Conservation (phyloP, 805 yeast genomes). For the Komagataella mondaviorum region DNA sequence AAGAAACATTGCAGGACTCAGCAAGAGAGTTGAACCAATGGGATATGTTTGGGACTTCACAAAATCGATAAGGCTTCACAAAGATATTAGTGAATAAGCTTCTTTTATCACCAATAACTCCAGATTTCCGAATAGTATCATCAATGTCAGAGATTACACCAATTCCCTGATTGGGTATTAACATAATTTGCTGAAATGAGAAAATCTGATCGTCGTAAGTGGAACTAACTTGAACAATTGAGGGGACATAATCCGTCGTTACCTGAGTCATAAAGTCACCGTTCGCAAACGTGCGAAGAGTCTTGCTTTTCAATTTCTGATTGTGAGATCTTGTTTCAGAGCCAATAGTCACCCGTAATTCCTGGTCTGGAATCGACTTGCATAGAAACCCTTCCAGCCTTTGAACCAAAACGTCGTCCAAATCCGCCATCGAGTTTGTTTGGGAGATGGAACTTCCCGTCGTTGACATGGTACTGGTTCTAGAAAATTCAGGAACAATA, state of each 20-base stretch:
- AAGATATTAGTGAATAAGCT: constrained; percentile 71
- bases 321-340: constrained; percentile 23
- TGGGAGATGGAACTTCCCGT: constrained; percentile 6
- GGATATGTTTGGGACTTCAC: constrained; percentile 64
- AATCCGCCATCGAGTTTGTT: background rate
- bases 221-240: constrained; percentile 37
- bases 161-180: constrained; percentile 33
- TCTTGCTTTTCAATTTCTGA: constrained; percentile 13
- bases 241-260: constrained; percentile 58
- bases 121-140: constrained; percentile 86
- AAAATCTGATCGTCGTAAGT: constrained; percentile 31
- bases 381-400: constrained; percentile 64
- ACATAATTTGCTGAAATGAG: constrained; percentile 28
- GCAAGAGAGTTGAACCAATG: constrained; percentile 52
- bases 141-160: constrained; percentile 86
- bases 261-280: constrained; percentile 9
- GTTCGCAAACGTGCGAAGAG: background rate
- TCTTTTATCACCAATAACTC: constrained; percentile 79
- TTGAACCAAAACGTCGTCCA: constrained; percentile 40
- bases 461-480: constrained; percentile 9
- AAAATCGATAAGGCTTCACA: constrained; percentile 46
- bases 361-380: constrained; percentile 45
- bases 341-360: constrained; percentile 40
- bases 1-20: constrained; percentile 26
- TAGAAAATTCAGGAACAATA: constrained; percentile 7